Percentiles rank a stretch among this genome's conserved stretches.
These are phyloP conservation scores for Candida oleophila DNA, from an alignment of 805 yeast species.

Conservation along the genomic window DNA sequence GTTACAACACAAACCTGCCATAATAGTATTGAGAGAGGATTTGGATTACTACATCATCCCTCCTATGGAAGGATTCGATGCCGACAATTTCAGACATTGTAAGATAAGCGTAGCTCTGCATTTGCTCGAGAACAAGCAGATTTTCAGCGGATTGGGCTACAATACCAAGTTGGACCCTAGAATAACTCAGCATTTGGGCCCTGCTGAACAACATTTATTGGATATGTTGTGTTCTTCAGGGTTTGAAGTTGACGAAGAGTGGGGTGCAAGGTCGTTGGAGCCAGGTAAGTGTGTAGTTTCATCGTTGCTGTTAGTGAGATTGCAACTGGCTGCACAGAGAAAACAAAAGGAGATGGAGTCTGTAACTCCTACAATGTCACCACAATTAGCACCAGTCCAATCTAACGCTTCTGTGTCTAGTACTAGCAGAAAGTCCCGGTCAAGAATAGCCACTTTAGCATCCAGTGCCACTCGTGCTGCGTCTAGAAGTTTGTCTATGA, in stretches of 20 bases:
- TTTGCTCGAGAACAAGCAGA: constrained; percentile 53
- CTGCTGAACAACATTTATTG: constrained; percentile 92
- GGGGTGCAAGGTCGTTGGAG: constrained; percentile 92
- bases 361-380: constrained; percentile 42
- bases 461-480: constrained; percentile 54
- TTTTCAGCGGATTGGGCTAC: constrained; percentile 81
- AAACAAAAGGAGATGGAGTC: not conserved
- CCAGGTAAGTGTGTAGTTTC: constrained; percentile 85
- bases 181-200: constrained; percentile 57
- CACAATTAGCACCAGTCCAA: constrained; percentile 41
- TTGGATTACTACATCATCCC: constrained; percentile 91
- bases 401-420: constrained; percentile 36
- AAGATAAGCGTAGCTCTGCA: constrained; percentile 73
- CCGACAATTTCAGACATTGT: constrained; percentile 61
- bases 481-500: constrained; percentile 56
- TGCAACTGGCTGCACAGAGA: constrained; percentile 25
- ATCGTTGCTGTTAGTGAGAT: constrained; percentile 72
- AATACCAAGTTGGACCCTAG: constrained; percentile 24
- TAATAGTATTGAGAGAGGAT: constrained; percentile 91
- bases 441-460: constrained; percentile 63
- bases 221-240: constrained; percentile 96
- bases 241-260: constrained; percentile 57
- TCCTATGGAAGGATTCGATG: constrained; percentile 54
- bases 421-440: constrained; percentile 43
- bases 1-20: constrained; percentile 78